Base-by-base conservation (phyloP, 2,329 filamentous ascomycete species). In the Domatiomyces globalis region DNA sequence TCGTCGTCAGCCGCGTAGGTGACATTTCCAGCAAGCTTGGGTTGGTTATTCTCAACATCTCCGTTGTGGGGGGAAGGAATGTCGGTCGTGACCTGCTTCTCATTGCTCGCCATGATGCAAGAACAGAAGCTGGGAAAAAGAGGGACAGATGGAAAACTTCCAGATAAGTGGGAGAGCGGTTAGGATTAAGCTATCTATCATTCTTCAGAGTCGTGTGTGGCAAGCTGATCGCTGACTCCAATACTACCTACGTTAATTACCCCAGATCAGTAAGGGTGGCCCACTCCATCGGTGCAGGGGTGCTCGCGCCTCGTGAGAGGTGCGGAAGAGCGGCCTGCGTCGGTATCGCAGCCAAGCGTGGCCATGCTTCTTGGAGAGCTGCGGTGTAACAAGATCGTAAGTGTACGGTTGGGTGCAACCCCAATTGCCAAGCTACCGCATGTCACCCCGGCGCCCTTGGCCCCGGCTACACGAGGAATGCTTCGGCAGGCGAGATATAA, bases 1-100 rank as follows among this genome's bases (percentile, higher is more conserved):
- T 58, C 56, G 25, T 45, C 45, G 25, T 57, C 52, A 47, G 53
- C 52, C 2, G 50, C 49, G 8, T 58, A 58, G 10, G 51, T 52
- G 45, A 58, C 47, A 25, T 56, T 45, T 5, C 43, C 39, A 10
- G 51, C 49, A 47, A 56, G 43, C 39, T 56, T 54, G 29, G 49
- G 53, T 51, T 54, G 45, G 43, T 36, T 36, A 15, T 44, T 52
- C 51, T 56, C 56, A 7, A 54, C 51, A 33, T 57, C 55, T 43
- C 19, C 49, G 29, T 18, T 43, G 25, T 27, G 46, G 29, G 52
- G 33, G 36, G 49, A 43, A 15, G 46, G 51, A 19, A 51, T 43
- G 46, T 46, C 20, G 42, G 46, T 29, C 18, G 46, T 45, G 22
- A 51, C 33, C 5, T 53, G 42, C 19, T 53, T 55, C 29, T 52